phyloP scores from a whole-genome alignment of 2,329 filamentous ascomycete genomes.

The Exophiala alcalophila region DNA sequence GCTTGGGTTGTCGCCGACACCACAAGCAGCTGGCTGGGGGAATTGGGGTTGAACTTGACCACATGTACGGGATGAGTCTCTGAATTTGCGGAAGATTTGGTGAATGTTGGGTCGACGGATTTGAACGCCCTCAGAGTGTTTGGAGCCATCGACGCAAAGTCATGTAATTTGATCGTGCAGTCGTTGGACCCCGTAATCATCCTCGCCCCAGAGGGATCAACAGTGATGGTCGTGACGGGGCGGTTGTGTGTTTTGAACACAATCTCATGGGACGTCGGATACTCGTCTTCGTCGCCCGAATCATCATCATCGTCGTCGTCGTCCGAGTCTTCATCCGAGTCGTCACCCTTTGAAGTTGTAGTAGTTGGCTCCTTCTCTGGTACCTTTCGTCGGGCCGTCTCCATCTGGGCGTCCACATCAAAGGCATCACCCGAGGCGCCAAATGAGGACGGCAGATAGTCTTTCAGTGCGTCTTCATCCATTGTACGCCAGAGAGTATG shows the following conservation, averaged over 20 bases:
- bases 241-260: slow-evolving; percentile 88
- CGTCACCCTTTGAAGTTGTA: slow-evolving; percentile 40
- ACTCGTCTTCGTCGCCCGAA: slow-evolving; percentile 74
- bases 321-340: no score
- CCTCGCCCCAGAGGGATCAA: slow-evolving; percentile 81
- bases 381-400: slow-evolving; percentile 66
- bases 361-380: slow-evolving; percentile 34
- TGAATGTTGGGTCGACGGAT: slow-evolving; percentile 78
- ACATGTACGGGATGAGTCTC: slow-evolving; percentile 89
- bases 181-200: slow-evolving; percentile 89
- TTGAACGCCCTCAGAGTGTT: slow-evolving; percentile 93
- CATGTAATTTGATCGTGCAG: slow-evolving; percentile 86
- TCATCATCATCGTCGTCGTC: slow-evolving; percentile 51
- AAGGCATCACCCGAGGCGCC: slow-evolving; percentile 74
- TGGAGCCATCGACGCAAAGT: slow-evolving; percentile 93
- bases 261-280: slow-evolving; percentile 88
- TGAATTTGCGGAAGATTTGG: slow-evolving; percentile 65
- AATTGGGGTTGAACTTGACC: slow-evolving; percentile 78
- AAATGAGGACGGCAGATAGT: slow-evolving; percentile 77
- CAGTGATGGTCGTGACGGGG: slow-evolving; percentile 75
- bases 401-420: slow-evolving; percentile 76
- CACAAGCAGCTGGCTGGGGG: slow-evolving; percentile 77
- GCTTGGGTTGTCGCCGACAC: slow-evolving; percentile 86
- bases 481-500: no score
- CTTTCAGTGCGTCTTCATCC: slow-evolving; percentile 47